These are phyloP conservation scores for Lepidium sativum DNA, from an alignment of 345 rosid genomes.

Conservation along the genomic window DNA sequence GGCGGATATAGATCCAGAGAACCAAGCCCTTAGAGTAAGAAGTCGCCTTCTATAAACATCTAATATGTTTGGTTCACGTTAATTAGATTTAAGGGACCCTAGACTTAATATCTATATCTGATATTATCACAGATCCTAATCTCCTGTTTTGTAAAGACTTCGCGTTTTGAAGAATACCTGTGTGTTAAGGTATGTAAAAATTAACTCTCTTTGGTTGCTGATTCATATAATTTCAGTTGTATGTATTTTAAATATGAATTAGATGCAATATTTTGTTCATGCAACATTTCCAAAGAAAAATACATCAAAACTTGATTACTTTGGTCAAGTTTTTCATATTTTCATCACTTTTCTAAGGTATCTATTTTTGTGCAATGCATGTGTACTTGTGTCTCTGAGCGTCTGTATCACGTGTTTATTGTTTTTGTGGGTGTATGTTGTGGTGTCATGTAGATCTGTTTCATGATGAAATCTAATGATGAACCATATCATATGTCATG, in stretches of 20 bases:
- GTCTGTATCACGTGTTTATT: neutral
- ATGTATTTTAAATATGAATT: neutral
- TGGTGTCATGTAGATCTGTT: neutral
- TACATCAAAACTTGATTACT: neutral
- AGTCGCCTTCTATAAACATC: neutral
- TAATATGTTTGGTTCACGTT: neutral
- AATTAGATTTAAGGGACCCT: no score
- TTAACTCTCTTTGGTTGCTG: neutral
- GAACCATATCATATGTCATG: neutral
- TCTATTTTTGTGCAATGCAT: neutral
- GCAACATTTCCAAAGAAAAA: neutral
- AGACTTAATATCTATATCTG: slow-evolving; percentile 1
- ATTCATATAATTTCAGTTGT: neutral
- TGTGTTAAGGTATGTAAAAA: slow-evolving; percentile 63
- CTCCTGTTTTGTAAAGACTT: slow-evolving; percentile 89
- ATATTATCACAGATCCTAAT: slow-evolving; percentile 60
- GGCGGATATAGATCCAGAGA: slow-evolving; percentile 58
- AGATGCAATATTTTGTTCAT: neutral
- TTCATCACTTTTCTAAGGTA: neutral
- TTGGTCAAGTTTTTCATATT: neutral
- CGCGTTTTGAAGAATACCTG: slow-evolving; percentile 73
- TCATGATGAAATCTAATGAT: slow-evolving; percentile 2
- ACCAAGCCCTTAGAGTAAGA: slow-evolving; percentile 75
- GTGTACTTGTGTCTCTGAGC: neutral
- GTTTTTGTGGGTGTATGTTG: neutral